phyloP scores from a whole-genome alignment of 306 rosid genomes.

The Astragalus glycyphyllos region DNA sequence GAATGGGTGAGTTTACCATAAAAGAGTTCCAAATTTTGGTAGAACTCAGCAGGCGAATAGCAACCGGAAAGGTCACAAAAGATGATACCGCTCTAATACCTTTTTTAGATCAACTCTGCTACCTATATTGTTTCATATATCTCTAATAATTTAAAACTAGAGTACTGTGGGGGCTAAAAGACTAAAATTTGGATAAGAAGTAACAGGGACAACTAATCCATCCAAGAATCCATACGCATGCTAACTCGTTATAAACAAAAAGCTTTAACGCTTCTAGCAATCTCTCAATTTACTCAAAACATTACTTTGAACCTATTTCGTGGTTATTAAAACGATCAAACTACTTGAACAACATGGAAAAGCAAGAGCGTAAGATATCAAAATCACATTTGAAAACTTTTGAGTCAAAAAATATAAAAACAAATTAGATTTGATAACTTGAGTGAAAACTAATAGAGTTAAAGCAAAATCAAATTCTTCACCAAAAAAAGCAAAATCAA shows the following conservation, averaged over 20 bases:
- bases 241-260: neutral
- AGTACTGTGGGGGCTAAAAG: neutral
- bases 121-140: neutral
- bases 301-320: neutral
- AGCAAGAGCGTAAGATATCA: neutral
- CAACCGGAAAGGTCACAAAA: neutral
- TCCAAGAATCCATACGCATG: constrained; percentile 4
- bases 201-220: neutral
- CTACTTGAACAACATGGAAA: neutral
- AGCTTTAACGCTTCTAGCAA: neutral
- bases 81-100: neutral
- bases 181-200: neutral
- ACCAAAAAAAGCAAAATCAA: neutral
- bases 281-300: neutral
- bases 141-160: neutral
- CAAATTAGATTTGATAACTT: neutral
- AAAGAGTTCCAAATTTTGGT: neutral
- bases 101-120: neutral
- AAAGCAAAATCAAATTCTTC: neutral
- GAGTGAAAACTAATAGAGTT: neutral
- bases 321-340: too few species aligned
- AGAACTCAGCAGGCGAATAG: neutral
- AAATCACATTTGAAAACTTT: neutral
- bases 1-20: neutral
- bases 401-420: neutral